phyloP scores from a whole-genome alignment of 306 rosid species.

The Quercus berberidifolia region DNA sequence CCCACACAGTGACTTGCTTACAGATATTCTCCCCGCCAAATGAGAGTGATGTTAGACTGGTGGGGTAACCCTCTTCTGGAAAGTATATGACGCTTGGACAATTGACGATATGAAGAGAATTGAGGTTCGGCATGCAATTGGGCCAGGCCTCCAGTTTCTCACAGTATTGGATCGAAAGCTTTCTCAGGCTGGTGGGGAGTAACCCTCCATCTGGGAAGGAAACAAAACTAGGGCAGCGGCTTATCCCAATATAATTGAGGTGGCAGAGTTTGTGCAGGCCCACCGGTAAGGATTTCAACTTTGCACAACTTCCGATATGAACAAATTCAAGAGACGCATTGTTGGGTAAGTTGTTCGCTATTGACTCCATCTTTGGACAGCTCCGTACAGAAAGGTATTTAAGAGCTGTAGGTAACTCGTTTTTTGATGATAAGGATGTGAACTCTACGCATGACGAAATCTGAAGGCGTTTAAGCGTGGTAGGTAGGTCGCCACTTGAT shows the following conservation, averaged over 20 bases:
- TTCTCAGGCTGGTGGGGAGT: neutral
- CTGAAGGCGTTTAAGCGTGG: no score
- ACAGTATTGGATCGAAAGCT: neutral
- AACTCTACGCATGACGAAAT: no score
- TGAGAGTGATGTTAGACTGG: neutral
- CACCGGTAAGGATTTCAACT: constrained; percentile 3
- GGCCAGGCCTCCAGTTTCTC: constrained; percentile 3
- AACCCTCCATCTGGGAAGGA: constrained; percentile 19
- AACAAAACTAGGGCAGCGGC: neutral
- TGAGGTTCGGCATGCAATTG: constrained; percentile 3
- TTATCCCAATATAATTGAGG: neutral
- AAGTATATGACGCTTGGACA: neutral
- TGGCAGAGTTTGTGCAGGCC: constrained; percentile 7
- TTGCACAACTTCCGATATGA: neutral
- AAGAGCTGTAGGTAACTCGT: constrained; percentile 9
- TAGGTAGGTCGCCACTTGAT: no score
- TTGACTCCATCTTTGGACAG: neutral
- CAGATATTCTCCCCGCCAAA: neutral
- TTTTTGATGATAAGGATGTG: neutral
- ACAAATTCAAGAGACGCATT: neutral
- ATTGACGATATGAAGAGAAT: neutral
- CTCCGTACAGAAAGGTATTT: neutral
- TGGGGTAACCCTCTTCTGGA: constrained; percentile 4
- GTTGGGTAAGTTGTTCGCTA: neutral
- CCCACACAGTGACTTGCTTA: constrained; percentile 3